These are phyloP conservation scores for Stereum hirsutum DNA, from an alignment of 1,284 basidiomycete species.

Conservation along the genomic window DNA sequence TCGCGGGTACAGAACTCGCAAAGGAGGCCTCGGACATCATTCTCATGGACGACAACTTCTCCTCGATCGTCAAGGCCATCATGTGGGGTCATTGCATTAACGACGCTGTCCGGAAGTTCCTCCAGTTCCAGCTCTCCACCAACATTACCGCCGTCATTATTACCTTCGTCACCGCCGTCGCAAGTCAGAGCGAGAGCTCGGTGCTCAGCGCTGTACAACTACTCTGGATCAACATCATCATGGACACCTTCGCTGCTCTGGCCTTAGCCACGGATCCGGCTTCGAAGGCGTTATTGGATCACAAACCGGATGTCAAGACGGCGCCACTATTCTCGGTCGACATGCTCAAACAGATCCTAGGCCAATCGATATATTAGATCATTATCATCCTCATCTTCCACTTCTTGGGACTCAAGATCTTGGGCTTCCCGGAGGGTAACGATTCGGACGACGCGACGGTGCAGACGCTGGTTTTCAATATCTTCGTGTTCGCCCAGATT, in stretches of 20 bases:
- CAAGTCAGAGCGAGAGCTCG: conserved; percentile 69
- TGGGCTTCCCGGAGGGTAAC: conserved; percentile 40
- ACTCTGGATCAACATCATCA: conserved; percentile 95
- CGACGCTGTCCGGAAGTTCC: conserved; percentile 94
- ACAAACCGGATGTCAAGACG: conserved; percentile 85
- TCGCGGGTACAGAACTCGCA: conserved; percentile 96
- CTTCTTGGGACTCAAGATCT: conserved; percentile 71
- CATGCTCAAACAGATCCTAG: conserved; percentile 92
- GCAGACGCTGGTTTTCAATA: conserved; percentile 90
- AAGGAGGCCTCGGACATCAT: conserved; percentile 99
- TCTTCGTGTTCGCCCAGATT: conserved; percentile 95
- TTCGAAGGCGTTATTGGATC: conserved; percentile 69
- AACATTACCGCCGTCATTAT: conserved; percentile 95
- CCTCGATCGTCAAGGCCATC: conserved; percentile 93
- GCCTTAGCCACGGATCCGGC: conserved; percentile 97
- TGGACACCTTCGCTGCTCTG: conserved; percentile 97
- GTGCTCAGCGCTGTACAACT: conserved; percentile 92
- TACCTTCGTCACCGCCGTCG: conserved; percentile 87
- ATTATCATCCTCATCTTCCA: conserved; percentile 83
- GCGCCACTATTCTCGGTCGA: conserved; percentile 86
- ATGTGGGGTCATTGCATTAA: conserved; percentile 99
- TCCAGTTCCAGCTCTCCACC: conserved; percentile 97
- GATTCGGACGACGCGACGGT: conserved; percentile 42
- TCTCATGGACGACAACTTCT: conserved; percentile 97
- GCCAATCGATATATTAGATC: conserved; percentile 88